phyloP scores from a whole-genome alignment of 116 monocot genomes.

The Cymodocea nodosa region DNA sequence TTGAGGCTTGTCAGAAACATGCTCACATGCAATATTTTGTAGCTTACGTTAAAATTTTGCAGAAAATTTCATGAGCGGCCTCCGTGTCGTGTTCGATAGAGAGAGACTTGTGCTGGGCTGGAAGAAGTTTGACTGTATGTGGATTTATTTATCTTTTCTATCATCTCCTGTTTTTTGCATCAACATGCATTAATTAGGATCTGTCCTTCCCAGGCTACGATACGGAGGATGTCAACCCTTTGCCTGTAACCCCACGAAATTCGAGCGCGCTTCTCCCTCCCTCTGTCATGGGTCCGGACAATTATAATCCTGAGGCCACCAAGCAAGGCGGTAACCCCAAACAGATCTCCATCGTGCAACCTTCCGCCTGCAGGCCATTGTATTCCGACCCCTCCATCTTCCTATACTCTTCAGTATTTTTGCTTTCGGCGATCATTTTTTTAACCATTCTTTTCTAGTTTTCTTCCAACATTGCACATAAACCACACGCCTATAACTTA shows the following conservation, averaged over 20 bases:
- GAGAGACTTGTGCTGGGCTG: conserved; percentile 76
- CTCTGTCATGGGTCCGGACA: neutral
- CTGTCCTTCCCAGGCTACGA: conserved; percentile 37
- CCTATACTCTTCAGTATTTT: neutral
- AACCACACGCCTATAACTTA: no score
- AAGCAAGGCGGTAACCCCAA: neutral
- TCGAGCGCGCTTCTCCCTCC: neutral
- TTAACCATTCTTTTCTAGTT: conserved; percentile 1
- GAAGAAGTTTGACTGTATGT: conserved; percentile 80
- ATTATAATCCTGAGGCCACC: conserved; percentile 6
- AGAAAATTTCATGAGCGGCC: conserved; percentile 98
- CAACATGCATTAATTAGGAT: neutral
- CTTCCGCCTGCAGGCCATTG: conserved; percentile 1
- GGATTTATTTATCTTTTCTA: neutral
- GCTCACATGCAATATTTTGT: no score
- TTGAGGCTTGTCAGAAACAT: no score
- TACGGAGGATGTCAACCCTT: conserved; percentile 35
- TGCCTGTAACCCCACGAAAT: conserved; percentile 14
- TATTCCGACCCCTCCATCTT: neutral
- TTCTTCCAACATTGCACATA: no score
- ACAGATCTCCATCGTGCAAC: conserved; percentile 3
- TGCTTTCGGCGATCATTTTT: neutral
- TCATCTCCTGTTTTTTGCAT: neutral
- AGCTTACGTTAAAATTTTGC: conserved; percentile 1
- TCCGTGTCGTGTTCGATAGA: conserved; percentile 72